phyloP scores from a whole-genome alignment of 2,329 filamentous ascomycete species.

The Boeremia lycopersici region DNA sequence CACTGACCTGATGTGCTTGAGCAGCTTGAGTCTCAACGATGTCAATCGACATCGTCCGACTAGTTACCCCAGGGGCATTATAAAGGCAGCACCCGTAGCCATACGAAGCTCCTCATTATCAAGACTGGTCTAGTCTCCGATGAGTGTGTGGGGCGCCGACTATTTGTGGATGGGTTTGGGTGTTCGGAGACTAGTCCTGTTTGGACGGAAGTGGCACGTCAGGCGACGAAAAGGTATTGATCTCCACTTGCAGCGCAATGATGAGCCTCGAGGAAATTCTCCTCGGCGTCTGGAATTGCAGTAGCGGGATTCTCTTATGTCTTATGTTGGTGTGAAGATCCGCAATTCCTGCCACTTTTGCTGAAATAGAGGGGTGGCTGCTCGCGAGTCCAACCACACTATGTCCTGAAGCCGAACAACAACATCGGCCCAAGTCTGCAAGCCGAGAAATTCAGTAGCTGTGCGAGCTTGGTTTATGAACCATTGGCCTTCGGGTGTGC shows the following conservation, averaged over 20 bases:
- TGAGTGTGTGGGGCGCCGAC: neutral
- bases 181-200: slow-evolving; percentile 22
- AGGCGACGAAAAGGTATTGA: neutral
- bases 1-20: too few relatives aligned
- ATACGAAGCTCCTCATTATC: neutral
- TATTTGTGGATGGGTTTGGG: neutral
- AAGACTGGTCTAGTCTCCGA: slow-evolving; percentile 1
- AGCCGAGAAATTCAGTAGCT: neutral
- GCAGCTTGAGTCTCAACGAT: too few relatives aligned
- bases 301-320: neutral
- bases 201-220: slow-evolving; percentile 2
- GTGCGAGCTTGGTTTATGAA: slow-evolving; percentile 13
- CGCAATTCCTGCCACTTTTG: slow-evolving; percentile 18
- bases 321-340: neutral
- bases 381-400: slow-evolving; percentile 19
- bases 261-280: too few relatives aligned
- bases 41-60: too few relatives aligned
- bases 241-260: neutral
- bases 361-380: slow-evolving; percentile 6
- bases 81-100: neutral
- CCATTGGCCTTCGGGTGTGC: slow-evolving; percentile 18
- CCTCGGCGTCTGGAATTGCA: too few relatives aligned
- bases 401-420: slow-evolving; percentile 5
- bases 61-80: too few relatives aligned
- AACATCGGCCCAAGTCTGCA: slow-evolving; percentile 13